Conservation (phyloP, 371 early-diverging fungal genomes). For the Circinella umbellata region DNA sequence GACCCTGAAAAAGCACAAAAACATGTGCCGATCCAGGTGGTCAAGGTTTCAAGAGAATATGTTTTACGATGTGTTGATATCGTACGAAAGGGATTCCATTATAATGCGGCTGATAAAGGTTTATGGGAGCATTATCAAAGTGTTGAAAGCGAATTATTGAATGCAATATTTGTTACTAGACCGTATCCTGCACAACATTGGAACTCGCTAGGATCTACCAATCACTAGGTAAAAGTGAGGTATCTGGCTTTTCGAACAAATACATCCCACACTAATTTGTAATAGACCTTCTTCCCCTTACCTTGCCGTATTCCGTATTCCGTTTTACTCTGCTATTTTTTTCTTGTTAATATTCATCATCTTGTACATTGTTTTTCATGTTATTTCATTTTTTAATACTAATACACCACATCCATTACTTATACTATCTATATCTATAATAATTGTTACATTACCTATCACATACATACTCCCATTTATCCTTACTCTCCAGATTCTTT, state of each 20-base stretch:
- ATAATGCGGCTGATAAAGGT: constrained; percentile 36
- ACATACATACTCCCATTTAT: too few relatives aligned
- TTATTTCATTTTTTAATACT: not conserved
- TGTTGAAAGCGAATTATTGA: constrained; percentile 29
- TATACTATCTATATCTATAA: not conserved
- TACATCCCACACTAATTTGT: too few relatives aligned
- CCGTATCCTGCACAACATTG: constrained; percentile 15
- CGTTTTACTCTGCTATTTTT: not conserved
- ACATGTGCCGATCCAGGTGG: constrained; percentile 23
- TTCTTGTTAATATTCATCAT: not conserved
- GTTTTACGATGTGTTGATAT: constrained; percentile 36
- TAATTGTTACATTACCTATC: constrained; percentile 4
- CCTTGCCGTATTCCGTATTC: not conserved
- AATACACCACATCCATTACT: not conserved
- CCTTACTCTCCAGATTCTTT: too few relatives aligned
- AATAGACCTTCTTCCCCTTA: not conserved
- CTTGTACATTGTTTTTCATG: not conserved
- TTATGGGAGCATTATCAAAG: constrained; percentile 42
- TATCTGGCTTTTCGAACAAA: too few relatives aligned
- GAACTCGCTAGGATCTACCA: constrained; percentile 7
- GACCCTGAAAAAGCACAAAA: constrained; percentile 22
- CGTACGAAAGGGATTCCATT: constrained; percentile 37
- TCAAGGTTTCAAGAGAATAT: constrained; percentile 33
- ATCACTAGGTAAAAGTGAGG: constrained; percentile 6
- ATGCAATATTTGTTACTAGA: constrained; percentile 15